Conservation (phyloP, 345 rosid genomes). For the Gossypium arboreum region DNA sequence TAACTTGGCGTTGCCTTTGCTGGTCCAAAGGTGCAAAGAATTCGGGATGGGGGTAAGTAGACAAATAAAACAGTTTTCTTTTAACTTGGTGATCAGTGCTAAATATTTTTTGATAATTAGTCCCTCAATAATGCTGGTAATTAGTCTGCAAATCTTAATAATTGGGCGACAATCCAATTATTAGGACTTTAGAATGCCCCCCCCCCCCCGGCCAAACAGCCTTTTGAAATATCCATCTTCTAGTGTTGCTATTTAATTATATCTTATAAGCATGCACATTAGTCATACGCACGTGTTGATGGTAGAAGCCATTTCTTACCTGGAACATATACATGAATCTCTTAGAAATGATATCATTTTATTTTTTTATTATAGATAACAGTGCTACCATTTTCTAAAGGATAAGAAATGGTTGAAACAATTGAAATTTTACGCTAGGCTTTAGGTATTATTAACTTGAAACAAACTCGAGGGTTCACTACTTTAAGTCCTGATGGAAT, state of each 20-base stretch:
- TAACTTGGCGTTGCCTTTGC: not conserved
- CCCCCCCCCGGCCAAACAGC: not conserved
- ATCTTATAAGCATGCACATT: not conserved
- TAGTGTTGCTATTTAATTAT: not conserved
- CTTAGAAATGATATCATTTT: too few relatives aligned
- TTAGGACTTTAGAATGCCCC: not conserved
- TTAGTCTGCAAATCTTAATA: not conserved
- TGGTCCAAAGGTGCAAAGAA: not conserved
- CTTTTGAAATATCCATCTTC: not conserved
- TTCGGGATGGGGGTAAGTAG: not conserved
- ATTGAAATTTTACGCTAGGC: not conserved
- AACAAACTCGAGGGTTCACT: not conserved
- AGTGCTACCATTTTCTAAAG: too few relatives aligned
- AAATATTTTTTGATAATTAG: not conserved
- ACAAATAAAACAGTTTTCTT: not conserved
- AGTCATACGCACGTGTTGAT: too few relatives aligned
- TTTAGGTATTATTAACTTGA: not conserved
- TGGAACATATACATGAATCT: too few relatives aligned
- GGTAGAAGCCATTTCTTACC: too few relatives aligned
- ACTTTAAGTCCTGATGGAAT: not conserved
- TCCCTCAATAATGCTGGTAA: not conserved
- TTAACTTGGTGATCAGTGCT: not conserved
- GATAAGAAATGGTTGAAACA: not conserved
- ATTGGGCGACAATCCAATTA: conserved; percentile 3
- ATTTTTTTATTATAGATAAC: too few relatives aligned